Conservation (phyloP, 768 basidiomycete species). For the Rhizopogon vulgaris region DNA sequence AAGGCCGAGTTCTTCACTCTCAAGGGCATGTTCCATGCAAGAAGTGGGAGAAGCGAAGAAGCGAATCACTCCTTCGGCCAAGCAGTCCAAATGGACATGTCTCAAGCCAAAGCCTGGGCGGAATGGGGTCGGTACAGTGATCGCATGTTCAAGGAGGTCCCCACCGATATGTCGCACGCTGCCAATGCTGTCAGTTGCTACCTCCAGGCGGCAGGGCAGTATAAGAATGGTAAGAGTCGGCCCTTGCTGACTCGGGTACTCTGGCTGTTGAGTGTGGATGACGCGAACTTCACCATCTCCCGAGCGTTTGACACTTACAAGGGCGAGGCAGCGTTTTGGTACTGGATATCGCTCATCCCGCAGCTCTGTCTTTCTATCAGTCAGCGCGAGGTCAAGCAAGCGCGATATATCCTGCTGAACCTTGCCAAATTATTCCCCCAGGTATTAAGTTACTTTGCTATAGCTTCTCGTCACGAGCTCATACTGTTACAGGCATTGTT, state of each 20-base stretch:
- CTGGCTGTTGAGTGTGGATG: conserved; percentile 96
- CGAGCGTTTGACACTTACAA: conserved; percentile 91
- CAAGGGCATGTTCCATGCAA: conserved; percentile 97
- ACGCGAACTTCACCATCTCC: conserved; percentile 61
- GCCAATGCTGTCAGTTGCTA: conserved; percentile 96
- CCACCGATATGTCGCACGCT: conserved; percentile 67
- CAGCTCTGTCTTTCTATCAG: conserved; percentile 87
- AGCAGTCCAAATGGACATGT: conserved; percentile 94
- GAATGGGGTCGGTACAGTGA: conserved; percentile 97
- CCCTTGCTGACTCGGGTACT: conserved; percentile 86
- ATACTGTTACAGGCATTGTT: conserved; percentile 68
- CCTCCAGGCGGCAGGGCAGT: conserved; percentile 92
- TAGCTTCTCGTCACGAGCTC: conserved; percentile 1
- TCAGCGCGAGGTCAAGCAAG: conserved; percentile 90
- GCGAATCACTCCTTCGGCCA: conserved; percentile 89
- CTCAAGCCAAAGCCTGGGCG: conserved; percentile 94
- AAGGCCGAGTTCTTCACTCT: conserved; percentile 98
- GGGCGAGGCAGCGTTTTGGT: conserved; percentile 96
- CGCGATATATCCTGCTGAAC: conserved; percentile 80
- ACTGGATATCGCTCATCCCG: conserved; percentile 96
- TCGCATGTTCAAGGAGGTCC: conserved; percentile 83
- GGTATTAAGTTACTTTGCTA: conserved; percentile 36
- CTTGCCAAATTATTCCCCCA: conserved; percentile 92
- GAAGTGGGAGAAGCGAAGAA: conserved; percentile 79
- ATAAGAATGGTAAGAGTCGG: conserved; percentile 90